These are phyloP conservation scores for Ogataea populi-albae DNA, from an alignment of 805 yeast genomes.

Conservation along the genomic window DNA sequence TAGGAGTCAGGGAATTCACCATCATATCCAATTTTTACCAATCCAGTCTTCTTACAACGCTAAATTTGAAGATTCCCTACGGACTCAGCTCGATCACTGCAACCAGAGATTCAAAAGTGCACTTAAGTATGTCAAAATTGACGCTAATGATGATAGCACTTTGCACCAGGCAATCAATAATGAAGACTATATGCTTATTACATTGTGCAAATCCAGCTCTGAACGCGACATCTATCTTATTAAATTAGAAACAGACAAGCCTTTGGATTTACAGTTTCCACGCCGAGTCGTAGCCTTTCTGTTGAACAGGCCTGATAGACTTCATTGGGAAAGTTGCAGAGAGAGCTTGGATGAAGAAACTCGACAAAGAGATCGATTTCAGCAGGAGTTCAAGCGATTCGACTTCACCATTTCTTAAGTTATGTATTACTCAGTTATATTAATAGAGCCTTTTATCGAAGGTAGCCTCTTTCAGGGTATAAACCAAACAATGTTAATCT, in stretches of 20 bases:
- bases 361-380: slow-evolving; percentile 61
- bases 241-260: slow-evolving; percentile 27
- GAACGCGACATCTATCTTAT: slow-evolving; percentile 26
- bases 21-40: slow-evolving; percentile 76
- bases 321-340: slow-evolving; percentile 74
- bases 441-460: too few relatives aligned
- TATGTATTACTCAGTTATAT: too few relatives aligned
- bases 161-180: slow-evolving; percentile 27
- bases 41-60: slow-evolving; percentile 38
- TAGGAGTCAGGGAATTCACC: slow-evolving; percentile 63
- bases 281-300: slow-evolving; percentile 71
- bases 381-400: slow-evolving; percentile 47
- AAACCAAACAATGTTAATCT: too few relatives aligned
- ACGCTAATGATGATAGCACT: slow-evolving; percentile 18
- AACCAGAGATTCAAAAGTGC: slow-evolving; percentile 45
- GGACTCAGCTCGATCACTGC: slow-evolving; percentile 42
- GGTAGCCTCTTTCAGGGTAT: too few relatives aligned
- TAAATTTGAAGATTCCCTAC: slow-evolving; percentile 45
- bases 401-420: slow-evolving; percentile 45
- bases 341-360: slow-evolving; percentile 64
- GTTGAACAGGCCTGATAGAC: slow-evolving; percentile 56
- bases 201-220: slow-evolving; percentile 12
- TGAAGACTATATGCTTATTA: slow-evolving; percentile 39
- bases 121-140: slow-evolving; percentile 40
- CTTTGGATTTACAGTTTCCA: slow-evolving; percentile 78